These are phyloP conservation scores for Forsythia suspensa DNA, from an alignment of 257 asterid genomes.

Conservation along the genomic window DNA sequence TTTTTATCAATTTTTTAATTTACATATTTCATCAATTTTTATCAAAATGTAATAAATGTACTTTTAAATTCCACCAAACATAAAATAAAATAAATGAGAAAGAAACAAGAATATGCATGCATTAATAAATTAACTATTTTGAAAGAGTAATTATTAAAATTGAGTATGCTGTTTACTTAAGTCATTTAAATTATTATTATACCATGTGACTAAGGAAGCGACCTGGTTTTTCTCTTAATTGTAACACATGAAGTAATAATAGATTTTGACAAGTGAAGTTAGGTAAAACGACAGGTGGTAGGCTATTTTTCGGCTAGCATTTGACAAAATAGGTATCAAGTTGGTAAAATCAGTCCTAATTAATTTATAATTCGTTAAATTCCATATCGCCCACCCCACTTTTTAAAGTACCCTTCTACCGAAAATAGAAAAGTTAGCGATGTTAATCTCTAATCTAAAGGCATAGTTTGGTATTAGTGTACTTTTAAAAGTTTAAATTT, in stretches of 20 bases:
- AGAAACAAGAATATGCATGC: too few relatives aligned
- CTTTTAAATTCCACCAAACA: too few relatives aligned
- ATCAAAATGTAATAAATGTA: too few relatives aligned
- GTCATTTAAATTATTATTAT: neutral
- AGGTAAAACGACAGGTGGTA: neutral
- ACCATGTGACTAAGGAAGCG: neutral
- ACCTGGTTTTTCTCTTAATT: neutral
- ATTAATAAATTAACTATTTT: neutral
- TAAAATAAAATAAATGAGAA: too few relatives aligned
- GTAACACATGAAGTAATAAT: constrained; percentile 9
- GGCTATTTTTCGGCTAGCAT: neutral
- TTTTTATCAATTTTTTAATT: too few relatives aligned
- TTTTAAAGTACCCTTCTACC: neutral
- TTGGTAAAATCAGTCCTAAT: too few relatives aligned
- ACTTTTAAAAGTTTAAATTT: too few relatives aligned
- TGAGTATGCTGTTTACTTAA: neutral
- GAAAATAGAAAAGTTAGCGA: neutral
- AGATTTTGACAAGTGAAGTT: neutral
- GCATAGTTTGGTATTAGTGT: too few relatives aligned
- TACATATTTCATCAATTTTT: too few relatives aligned
- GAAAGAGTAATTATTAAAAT: neutral
- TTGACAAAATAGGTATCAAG: neutral
- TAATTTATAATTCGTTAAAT: too few relatives aligned
- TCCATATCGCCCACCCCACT: neutral
- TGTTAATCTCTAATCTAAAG: too few relatives aligned